Evolutionary conservation across 192 early-diverging fungal genomes (phyloP).

Genomic region (Rhizophagus prolifer): DNA sequence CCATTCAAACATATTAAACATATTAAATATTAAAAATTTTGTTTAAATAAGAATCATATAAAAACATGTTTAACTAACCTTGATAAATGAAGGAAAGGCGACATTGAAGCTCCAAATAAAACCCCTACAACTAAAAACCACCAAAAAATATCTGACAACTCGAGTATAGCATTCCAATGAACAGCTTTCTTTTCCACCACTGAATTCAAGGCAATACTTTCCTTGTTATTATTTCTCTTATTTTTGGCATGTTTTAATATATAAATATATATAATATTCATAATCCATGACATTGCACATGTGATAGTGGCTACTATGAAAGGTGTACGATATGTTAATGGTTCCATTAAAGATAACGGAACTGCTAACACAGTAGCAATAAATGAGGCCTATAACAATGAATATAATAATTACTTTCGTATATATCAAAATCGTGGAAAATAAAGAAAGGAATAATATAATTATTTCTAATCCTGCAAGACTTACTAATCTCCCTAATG

Average conservation of each 20-base stretch:
- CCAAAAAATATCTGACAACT: slow-evolving; percentile 47
- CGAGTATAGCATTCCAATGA: slow-evolving; percentile 45
- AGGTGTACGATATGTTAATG: slow-evolving; percentile 46
- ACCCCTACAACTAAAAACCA: slow-evolving; percentile 39
- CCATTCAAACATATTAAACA: background rate
- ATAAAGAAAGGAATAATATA: background rate
- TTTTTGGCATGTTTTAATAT: slow-evolving; percentile 39
- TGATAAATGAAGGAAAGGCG: slow-evolving; percentile 46
- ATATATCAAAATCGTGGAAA: background rate
- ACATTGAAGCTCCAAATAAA: slow-evolving; percentile 40
- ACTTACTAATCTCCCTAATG: slow-evolving; percentile 64
- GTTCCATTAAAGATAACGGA: slow-evolving; percentile 52
- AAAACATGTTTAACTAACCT: slow-evolving; percentile 31
- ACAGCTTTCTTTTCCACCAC: slow-evolving; percentile 24
- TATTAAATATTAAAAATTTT: slow-evolving; percentile 3
- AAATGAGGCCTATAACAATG: slow-evolving; percentile 57
- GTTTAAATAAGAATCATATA: background rate
- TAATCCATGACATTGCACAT: slow-evolving; percentile 65
- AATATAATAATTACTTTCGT: background rate
- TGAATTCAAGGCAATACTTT: background rate
- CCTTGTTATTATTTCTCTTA: slow-evolving; percentile 40
- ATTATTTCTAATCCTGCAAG: background rate
- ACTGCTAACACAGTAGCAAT: slow-evolving; percentile 66
- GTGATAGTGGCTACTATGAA: slow-evolving; percentile 59
- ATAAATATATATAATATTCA: slow-evolving; percentile 67